These are phyloP conservation scores for Conticribra guillardii DNA, from an alignment of 108 stramenopile genomes.

Conservation along the genomic window DNA sequence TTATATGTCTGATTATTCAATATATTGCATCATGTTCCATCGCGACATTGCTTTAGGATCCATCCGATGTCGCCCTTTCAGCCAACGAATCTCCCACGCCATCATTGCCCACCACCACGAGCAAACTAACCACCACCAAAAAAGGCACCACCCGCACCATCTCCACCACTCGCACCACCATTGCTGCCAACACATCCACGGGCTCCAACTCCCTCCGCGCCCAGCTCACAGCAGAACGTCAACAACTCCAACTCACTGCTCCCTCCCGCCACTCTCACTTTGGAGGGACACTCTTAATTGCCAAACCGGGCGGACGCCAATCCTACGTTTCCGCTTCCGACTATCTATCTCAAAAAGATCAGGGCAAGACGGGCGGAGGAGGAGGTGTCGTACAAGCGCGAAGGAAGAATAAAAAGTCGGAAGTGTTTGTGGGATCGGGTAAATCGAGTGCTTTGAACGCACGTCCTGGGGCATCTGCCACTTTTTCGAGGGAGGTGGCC, in stretches of 20 bases:
- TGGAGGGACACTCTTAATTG: constrained; percentile 75
- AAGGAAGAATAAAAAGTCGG: constrained; percentile 60
- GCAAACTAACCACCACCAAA: not conserved
- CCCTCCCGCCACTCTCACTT: constrained; percentile 82
- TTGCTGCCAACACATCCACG: constrained; percentile 15
- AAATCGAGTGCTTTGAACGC: constrained; percentile 49
- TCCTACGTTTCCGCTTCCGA: constrained; percentile 53
- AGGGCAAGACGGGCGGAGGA: constrained; percentile 1
- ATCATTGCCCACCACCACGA: constrained; percentile 14
- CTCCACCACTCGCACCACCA: constrained; percentile 7
- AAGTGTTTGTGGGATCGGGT: constrained; percentile 72
- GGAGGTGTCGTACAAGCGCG: constrained; percentile 24
- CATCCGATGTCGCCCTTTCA: constrained; percentile 42
- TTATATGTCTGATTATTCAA: too few species aligned
- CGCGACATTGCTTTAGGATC: constrained; percentile 39
- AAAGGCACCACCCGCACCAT: not conserved
- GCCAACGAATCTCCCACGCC: constrained; percentile 8
- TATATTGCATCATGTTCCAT: too few species aligned
- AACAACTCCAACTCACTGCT: constrained; percentile 35
- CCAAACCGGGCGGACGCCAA: constrained; percentile 52
- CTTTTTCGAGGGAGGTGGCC: constrained; percentile 11
- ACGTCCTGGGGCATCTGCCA: constrained; percentile 28
- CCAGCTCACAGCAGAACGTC: constrained; percentile 63
- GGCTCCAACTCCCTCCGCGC: constrained; percentile 42
- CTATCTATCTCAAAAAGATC: constrained; percentile 18